Percentiles rank a stretch among this genome's conserved stretches.
Conservation (phyloP, 805 yeast species). For the Danielia oregonensis region DNA sequence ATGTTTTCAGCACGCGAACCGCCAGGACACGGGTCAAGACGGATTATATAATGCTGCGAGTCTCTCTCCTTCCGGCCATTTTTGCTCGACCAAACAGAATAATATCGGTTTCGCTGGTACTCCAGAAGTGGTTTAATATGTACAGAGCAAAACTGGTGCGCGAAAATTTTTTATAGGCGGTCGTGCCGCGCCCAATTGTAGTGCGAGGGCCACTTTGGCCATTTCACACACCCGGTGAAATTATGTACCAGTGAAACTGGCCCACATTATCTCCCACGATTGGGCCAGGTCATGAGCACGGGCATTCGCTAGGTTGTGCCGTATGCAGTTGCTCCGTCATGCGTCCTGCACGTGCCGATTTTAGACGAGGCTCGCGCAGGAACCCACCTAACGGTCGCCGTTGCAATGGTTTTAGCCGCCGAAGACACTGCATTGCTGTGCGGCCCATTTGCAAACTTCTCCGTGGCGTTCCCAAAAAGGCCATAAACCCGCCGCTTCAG, state of each 20-base stretch:
- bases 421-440: too few relatives aligned
- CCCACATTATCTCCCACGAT: too few relatives aligned
- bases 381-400: too few relatives aligned
- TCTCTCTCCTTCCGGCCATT: constrained; percentile 47
- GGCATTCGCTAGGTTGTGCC: too few relatives aligned
- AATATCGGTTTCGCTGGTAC: constrained; percentile 44
- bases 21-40: constrained; percentile 17
- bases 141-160: constrained; percentile 9
- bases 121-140: constrained; percentile 32
- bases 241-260: constrained; percentile 1
- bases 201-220: neutral
- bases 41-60: constrained; percentile 33
- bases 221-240: neutral
- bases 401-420: too few relatives aligned
- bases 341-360: too few relatives aligned
- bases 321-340: too few relatives aligned
- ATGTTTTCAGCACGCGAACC: constrained; percentile 47
- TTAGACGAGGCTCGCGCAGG: too few relatives aligned
- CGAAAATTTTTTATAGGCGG: constrained; percentile 3
- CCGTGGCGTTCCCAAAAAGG: too few relatives aligned
- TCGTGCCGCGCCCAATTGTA: constrained; percentile 8
- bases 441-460: too few relatives aligned
- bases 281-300: too few relatives aligned
- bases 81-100: constrained; percentile 43
- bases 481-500: too few relatives aligned